Percentiles rank a stretch among this genome's conserved stretches.
These are phyloP conservation scores for Aureobasidium sp. DNA, from an alignment of 2,329 filamentous ascomycete genomes.

Conservation along the genomic window DNA sequence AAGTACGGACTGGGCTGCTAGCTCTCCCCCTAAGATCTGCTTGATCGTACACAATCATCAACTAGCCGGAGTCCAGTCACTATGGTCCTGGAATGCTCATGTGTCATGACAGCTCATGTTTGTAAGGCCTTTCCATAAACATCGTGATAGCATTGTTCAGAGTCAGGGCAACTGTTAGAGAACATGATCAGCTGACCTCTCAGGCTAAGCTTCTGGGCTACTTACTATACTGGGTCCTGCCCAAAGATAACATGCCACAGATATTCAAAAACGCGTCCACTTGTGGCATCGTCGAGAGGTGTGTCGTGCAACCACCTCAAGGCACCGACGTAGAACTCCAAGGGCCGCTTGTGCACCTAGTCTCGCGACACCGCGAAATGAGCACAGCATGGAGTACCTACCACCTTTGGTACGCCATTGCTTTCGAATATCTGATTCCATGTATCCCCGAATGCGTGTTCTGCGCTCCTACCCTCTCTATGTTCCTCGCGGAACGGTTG, in stretches of 20 bases:
- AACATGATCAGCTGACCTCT: background rate
- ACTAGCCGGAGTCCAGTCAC: too few relatives aligned
- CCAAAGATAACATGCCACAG: conserved; percentile 41
- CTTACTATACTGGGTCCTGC: background rate
- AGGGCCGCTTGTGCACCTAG: conserved; percentile 40
- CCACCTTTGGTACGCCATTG: conserved; percentile 33
- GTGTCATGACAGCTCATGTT: too few relatives aligned
- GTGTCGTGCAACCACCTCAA: conserved; percentile 46
- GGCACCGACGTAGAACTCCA: conserved; percentile 43
- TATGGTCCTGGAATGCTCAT: too few relatives aligned
- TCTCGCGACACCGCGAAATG: conserved; percentile 48
- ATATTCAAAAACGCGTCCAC: conserved; percentile 51
- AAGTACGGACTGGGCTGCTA: too few relatives aligned
- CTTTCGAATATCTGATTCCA: background rate
- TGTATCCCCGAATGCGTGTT: background rate
- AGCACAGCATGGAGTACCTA: conserved; percentile 49
- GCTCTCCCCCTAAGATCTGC: too few relatives aligned
- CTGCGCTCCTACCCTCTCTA: conserved; percentile 21
- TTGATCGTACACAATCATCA: too few relatives aligned
- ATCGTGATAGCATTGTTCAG: background rate
- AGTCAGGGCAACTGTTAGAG: background rate
- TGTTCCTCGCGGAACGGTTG: conserved; percentile 35
- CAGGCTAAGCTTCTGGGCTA: background rate
- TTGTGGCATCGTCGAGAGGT: conserved; percentile 41
- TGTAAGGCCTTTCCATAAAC: background rate